A percentile compares a stretch with the other conserved stretches of the same genome.
These are phyloP conservation scores for Sisymbrium altissimum DNA, from an alignment of 345 rosid genomes.

Conservation along the genomic window DNA sequence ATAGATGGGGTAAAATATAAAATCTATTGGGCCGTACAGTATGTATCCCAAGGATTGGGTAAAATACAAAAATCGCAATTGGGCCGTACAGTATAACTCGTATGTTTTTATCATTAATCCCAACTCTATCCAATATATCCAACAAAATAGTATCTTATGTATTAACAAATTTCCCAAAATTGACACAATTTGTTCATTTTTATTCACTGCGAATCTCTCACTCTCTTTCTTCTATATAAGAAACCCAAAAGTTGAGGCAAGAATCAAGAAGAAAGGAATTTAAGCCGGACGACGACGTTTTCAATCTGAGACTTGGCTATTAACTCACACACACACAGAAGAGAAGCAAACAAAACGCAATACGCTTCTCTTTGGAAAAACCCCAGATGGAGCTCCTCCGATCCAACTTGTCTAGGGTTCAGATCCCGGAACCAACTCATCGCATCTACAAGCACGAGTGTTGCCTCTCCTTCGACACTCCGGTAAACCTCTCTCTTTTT, in stretches of 20 bases:
- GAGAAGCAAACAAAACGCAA: not conserved
- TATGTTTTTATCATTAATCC: not conserved
- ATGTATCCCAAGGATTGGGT: not conserved
- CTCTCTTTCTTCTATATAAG: not conserved
- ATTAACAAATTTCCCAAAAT: not conserved
- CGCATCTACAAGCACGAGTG: constrained; percentile 98
- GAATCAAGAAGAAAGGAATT: constrained; percentile 13
- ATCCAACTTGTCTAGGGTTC: constrained; percentile 89
- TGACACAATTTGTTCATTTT: not conserved
- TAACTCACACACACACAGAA: not conserved
- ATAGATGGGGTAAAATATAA: not conserved
- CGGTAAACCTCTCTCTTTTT: constrained; percentile 41
- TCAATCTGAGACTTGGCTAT: constrained; percentile 4
- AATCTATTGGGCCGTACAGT: not conserved
- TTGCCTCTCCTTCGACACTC: constrained; percentile 90
- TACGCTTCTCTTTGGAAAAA: not conserved
- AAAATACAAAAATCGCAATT: not conserved
- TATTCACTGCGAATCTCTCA: not conserved
- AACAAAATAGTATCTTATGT: not conserved
- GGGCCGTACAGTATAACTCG: not conserved
- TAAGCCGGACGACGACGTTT: constrained; percentile 27
- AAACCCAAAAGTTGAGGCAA: constrained; percentile 28
- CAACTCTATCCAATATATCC: not conserved
- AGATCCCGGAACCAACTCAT: constrained; percentile 97
- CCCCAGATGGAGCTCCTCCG: constrained; percentile 84